Percentiles rank a stretch among this genome's conserved stretches.
Conservation (phyloP, 345 rosid species). For the Salix arbutifolia region DNA sequence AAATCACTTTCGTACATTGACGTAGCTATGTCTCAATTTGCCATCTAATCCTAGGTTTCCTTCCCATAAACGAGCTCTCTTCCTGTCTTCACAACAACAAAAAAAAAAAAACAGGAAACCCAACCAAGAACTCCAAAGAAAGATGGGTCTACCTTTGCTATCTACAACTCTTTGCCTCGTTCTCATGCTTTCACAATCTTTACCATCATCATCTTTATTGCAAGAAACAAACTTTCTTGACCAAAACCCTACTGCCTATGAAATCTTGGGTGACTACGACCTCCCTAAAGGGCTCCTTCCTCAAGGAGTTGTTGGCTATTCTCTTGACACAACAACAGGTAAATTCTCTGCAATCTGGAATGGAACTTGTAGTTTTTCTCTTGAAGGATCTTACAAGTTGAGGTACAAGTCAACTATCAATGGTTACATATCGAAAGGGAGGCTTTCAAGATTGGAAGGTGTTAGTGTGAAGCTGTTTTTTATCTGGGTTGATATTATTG, state of each 20-base stretch:
- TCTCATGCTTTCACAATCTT: neutral
- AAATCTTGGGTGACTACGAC: constrained; percentile 35
- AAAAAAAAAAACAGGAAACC: neutral
- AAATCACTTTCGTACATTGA: no score
- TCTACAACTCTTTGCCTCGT: neutral
- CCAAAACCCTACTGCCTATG: constrained; percentile 35
- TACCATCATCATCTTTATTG: neutral
- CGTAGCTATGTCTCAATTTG: neutral
- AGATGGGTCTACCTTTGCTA: neutral
- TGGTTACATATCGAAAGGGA: constrained; percentile 44
- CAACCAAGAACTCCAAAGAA: neutral
- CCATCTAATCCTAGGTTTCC: neutral
- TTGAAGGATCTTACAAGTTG: constrained; percentile 58
- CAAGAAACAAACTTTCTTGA: neutral
- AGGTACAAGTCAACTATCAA: constrained; percentile 42
- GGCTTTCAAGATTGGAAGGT: constrained; percentile 44
- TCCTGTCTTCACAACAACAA: neutral
- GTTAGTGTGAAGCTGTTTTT: constrained; percentile 58
- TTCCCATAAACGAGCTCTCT: neutral
- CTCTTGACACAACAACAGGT: constrained; percentile 43
- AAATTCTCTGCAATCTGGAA: constrained; percentile 49
- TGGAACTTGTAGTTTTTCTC: constrained; percentile 51
- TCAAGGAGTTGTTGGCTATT: constrained; percentile 45
- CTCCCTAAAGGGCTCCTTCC: constrained; percentile 62
- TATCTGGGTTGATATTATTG: constrained; percentile 58